Evolutionary conservation across 257 asterid species (phyloP), one percentile per base, ranked within the genome.

Genomic region (Apocynum venetum): DNA sequence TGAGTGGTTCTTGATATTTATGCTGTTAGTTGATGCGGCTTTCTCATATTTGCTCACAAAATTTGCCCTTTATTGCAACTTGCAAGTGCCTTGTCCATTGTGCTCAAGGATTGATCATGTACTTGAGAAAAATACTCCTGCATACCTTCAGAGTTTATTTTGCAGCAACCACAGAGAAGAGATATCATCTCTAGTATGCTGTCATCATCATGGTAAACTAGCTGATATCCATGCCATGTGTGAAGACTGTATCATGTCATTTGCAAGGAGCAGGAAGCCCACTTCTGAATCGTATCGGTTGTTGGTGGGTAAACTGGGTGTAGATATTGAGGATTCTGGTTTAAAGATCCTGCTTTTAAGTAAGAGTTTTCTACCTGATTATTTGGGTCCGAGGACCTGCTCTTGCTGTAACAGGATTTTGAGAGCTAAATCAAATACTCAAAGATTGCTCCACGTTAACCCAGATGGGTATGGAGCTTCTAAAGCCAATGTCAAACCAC

Each of bases 1-100:
- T 74, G 98, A 93, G 79, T 94, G 98, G 98, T 84, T 94, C 84
- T 82, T 94, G 79, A 91, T 94, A 70, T 78, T 89, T 55, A 36
- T 94, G 86, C 86, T 94, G 40, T 92, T 89, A 69, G 10, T 92
- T 2, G 88, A 92, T 49, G 93, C 92, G 20, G 84, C 86, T 70
- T 79, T 94, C 19, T 87, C 88, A 6, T 86, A 91, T 80, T 72
- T 94, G 41, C 86, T 89, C 64, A 79, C 78, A 4, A 85, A 79
- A 82, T 92, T 91, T 51, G 97, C 98, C 43, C 73, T 57, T 4
- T 91, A 88, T 71, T 91, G 93, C 78, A 85, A 87, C 47, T 80
- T 94, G 36, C 83, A 87, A 74, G 77, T 86, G 8, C 97, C 98
- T 40, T 92, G 97, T 76, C 73, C 84, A 64, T 76, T 94, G 75